Evolutionary conservation across 495 filamentous ascomycete species (phyloP), one percentile per base, ranked within the genome.

Genomic region (Niebla homalea): DNA sequence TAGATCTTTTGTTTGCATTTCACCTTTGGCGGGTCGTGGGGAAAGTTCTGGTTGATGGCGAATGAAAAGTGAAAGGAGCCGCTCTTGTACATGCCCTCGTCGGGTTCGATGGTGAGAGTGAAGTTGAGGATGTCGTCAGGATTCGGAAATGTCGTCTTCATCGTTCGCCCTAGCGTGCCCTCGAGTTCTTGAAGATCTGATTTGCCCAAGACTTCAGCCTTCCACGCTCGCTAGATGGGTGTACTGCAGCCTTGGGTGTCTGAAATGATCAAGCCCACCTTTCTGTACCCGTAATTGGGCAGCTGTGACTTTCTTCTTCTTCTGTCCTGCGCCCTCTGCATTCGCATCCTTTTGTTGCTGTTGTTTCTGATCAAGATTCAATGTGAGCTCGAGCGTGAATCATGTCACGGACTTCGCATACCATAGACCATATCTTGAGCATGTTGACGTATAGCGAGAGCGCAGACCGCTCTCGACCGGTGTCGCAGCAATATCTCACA

Each of bases 351-450:
- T 82, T 68, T 94, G 82, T 73, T 94, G 86, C 77, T 96, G 83
- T 65, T 93, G 86, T 73, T 94, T 93, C 86, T 94, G 38, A 1
- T 54, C 23, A 52, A 7, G 10, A 10, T 19, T 15, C 2, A 20
- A 5, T 19, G 42, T 18, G 41, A 29, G 39, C 21, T 40, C 23
- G 20, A 20, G 18, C 38, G 47, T 12, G 21, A 26, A 40, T 5
- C 49, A 47, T 47, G 53, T 48, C 50, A 54, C 25, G 38, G 29
- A 20, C 6, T 47, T 32, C 38, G 38, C 78, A 41, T 72, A 94
- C 89, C 89, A 98, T 95, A 65, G 89, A 94, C 92, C 92, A 98
- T 74, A 98, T 94, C 68, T 98, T 98, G 72, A 96, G 74, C 92
- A 98, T 98, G 58, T 67, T 87, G 79, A 51, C 63, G 50, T 51